Evolutionary conservation across 495 filamentous ascomycete genomes (phyloP), one percentile per base, ranked within the genome.

Genomic region (Emericellopsis terricola): DNA sequence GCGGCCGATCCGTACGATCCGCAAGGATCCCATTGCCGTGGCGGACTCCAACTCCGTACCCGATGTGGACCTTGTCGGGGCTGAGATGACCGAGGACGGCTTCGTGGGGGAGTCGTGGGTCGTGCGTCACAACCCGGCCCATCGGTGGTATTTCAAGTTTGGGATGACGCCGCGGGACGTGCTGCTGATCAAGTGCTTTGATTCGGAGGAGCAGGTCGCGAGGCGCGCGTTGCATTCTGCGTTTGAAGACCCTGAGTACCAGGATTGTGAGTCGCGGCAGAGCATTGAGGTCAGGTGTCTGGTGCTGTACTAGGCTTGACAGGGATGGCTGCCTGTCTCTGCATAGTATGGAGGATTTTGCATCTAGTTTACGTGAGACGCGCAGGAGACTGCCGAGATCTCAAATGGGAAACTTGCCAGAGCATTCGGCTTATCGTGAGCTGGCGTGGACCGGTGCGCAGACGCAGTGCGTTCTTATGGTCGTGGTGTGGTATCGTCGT

Each of bases 141-240:
- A 82, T 52, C 54, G 61, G 43, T 92, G 82, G 81, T 71, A 69
- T 48, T 93, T 89, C 53, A 78, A 78, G 69, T 74, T 68, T 32
- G 78, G 73, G 1, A 64, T 76, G 45, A 59, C 59, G 15, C 69
- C 75, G 4, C 55, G 69, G 31, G 55, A 78, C 55, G 70, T 76
- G 56, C 11, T 69, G 17, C 41, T 81, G 32, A 77, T 81, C 50
- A 80, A 80, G 54, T 80, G 76, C 44, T 79, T 74, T 53, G 74
- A 79, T 52, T 68, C 64, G 5, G 70, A 72, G 56, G 69, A 69
- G 44, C 47, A 59, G 16, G 67, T 67, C 1, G 73, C 68, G 11
- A 62, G 74, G 7, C 62, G 81, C 38, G 62, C 69, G 32, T 75
- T 74, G 31, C 76, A 81, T 47, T 60, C 62, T 3, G 73, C 75